These are phyloP conservation scores for Clonostachys sp. DNA, from an alignment of 2,329 filamentous ascomycete species.

Conservation along the genomic window DNA sequence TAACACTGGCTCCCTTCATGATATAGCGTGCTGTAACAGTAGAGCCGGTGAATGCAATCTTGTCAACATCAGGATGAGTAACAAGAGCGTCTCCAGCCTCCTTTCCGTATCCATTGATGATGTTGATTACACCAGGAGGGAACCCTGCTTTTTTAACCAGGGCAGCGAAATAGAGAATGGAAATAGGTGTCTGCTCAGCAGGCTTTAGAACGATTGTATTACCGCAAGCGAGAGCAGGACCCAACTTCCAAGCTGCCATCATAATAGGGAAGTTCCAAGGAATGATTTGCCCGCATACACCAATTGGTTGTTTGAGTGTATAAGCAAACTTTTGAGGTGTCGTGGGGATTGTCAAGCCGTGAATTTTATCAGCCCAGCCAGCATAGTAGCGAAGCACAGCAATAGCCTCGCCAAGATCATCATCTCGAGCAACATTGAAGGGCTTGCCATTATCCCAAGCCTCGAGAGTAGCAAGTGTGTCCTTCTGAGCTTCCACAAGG, in stretches of 20 bases:
- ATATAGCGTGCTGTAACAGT: conserved; percentile 65
- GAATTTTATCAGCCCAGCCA: conserved; percentile 89
- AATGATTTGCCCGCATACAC: conserved; percentile 77
- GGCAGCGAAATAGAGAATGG: conserved; percentile 55
- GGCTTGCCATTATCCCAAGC: conserved; percentile 86
- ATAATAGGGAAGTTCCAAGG: conserved; percentile 79
- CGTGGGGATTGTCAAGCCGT: conserved; percentile 73
- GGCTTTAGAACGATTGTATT: conserved; percentile 68
- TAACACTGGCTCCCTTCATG: conserved; percentile 69
- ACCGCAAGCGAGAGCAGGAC: conserved; percentile 62
- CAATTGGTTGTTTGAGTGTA: conserved; percentile 69
- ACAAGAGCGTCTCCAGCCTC: conserved; percentile 68
- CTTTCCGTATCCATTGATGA: conserved; percentile 70
- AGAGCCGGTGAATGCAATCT: conserved; percentile 74
- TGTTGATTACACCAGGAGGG: conserved; percentile 68
- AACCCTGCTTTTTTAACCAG: conserved; percentile 70
- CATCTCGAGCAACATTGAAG: conserved; percentile 66
- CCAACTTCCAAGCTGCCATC: conserved; percentile 76
- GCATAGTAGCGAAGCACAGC: conserved; percentile 70
- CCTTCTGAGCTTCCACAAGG: conserved; percentile 71
- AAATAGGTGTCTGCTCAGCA: conserved; percentile 68
- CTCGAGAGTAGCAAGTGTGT: conserved; percentile 77
- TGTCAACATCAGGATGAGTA: conserved; percentile 71
- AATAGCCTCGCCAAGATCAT: conserved; percentile 60
- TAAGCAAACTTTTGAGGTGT: conserved; percentile 77